Evolutionary conservation across 1,284 basidiomycete genomes (phyloP), one percentile per base, ranked within the genome.

Genomic region (Trametes hirsuta): DNA sequence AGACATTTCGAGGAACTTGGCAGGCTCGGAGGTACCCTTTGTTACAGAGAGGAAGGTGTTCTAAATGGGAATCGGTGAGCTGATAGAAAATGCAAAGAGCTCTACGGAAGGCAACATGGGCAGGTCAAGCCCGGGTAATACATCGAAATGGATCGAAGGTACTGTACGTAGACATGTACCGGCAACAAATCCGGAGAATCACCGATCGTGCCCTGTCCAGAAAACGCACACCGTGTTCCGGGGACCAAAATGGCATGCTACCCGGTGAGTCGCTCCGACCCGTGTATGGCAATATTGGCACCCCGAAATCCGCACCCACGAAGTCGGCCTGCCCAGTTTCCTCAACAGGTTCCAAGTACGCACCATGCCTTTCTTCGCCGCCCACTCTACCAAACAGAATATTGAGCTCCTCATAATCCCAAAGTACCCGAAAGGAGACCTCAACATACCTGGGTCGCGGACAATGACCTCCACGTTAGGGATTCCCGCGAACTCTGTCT

Each of bases 21-120:
- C 87, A 5, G 94, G 93, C 72, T 95, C 90, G 14, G 85, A 79
- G 6, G 91, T 89, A 34, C 94, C 94, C 59, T 88, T 86, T 8
- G 92, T 88, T 5, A 97, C 94, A 1, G 93, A 94, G 25, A 97
- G 84, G 84, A 96, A 95, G 2, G 90, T 87, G 67, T 87, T 83
- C 89, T 91, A 66, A 47, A 3, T 46, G 52, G 34, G 45, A n/a
- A 37, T 5, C 41, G 45, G 12, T 0, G 10, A 22, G n/a, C 3
- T 14, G 5, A 30, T 2, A 15, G n/a, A 25, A 30, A 21, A 47
- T 34, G 15, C 30, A 30, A 30, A 30, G 30, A 30, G 30, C 8
- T 8, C 8, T 30, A 5, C 8, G 8, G 30, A 30, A 30, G 30
- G 30, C 30, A 8, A 8, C 8, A 30, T 30, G 30, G 30, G 30